A percentile compares a stretch with the other conserved stretches of the same genome.
phyloP scores from a whole-genome alignment of 2,329 filamentous ascomycete genomes.

The Cercospora berteroae region DNA sequence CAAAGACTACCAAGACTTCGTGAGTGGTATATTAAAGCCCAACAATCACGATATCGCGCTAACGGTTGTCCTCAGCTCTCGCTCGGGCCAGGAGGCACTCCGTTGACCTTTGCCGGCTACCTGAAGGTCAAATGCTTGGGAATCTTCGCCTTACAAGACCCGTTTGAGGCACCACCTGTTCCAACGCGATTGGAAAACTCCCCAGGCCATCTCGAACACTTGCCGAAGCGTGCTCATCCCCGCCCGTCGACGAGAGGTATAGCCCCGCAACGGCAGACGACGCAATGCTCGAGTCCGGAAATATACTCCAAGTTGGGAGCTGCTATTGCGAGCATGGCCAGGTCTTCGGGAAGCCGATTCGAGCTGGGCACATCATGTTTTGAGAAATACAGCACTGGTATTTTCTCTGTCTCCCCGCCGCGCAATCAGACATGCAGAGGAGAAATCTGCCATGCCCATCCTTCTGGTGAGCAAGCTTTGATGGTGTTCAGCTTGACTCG shows the following conservation, averaged over 20 bases:
- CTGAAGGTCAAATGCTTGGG: slow-evolving; percentile 69
- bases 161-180: slow-evolving; percentile 59
- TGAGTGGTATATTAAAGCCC: neutral
- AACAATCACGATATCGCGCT: neutral
- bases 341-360: slow-evolving; percentile 37
- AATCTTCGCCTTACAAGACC: slow-evolving; percentile 68
- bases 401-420: slow-evolving; percentile 66
- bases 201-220: slow-evolving; percentile 57
- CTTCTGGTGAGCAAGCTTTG: slow-evolving; percentile 39
- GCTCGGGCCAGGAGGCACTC: slow-evolving; percentile 77
- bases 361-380: slow-evolving; percentile 67
- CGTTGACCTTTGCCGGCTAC: slow-evolving; percentile 70
- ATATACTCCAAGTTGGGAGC: slow-evolving; percentile 58
- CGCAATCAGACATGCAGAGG: slow-evolving; percentile 67
- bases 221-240: slow-evolving; percentile 62
- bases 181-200: slow-evolving; percentile 54
- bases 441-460: slow-evolving; percentile 80
- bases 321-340: slow-evolving; percentile 54
- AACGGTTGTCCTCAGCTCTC: slow-evolving; percentile 36
- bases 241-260: slow-evolving; percentile 71
- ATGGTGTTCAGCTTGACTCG: neutral
- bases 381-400: slow-evolving; percentile 66
- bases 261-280: slow-evolving; percentile 75
- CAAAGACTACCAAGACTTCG: slow-evolving; percentile 3
- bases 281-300: slow-evolving; percentile 58